These are phyloP conservation scores for Penicillium rolfsii DNA, from an alignment of 2,329 filamentous ascomycete species.

Conservation along the genomic window DNA sequence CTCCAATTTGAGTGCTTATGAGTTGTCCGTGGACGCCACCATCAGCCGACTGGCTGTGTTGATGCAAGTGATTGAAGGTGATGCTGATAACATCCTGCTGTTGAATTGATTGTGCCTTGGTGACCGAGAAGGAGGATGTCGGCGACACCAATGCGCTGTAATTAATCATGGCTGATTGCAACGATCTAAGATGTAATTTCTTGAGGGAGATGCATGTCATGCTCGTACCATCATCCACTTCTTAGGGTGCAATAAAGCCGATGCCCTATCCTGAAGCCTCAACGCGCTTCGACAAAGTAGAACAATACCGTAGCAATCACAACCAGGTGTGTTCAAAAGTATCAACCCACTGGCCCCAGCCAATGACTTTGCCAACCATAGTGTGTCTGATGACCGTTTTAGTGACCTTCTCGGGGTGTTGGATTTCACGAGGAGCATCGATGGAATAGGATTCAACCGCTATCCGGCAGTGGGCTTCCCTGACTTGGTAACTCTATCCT, in stretches of 20 bases:
- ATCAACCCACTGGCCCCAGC: constrained; percentile 40
- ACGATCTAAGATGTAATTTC: not conserved
- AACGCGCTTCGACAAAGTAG: not conserved
- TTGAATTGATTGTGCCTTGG: constrained; percentile 1
- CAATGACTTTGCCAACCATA: constrained; percentile 36
- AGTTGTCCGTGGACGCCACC: constrained; percentile 28
- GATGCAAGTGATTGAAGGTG: constrained; percentile 31
- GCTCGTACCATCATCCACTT: not conserved
- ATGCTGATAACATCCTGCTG: not conserved
- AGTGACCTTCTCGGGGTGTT: constrained; percentile 25
- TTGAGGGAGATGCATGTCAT: not conserved
- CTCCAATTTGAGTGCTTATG: constrained; percentile 21
- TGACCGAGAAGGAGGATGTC: not conserved
- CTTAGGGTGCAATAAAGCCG: not conserved
- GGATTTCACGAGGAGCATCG: constrained; percentile 27
- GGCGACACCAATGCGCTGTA: not conserved
- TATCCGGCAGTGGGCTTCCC: constrained; percentile 33
- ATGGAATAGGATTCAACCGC: constrained; percentile 29
- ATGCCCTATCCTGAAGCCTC: not conserved
- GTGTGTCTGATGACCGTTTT: constrained; percentile 34
- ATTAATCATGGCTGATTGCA: not conserved
- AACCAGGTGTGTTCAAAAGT: constrained; percentile 34
- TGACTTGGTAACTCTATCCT: constrained; percentile 10
- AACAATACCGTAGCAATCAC: not conserved
- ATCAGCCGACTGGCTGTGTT: constrained; percentile 29